phyloP scores from a whole-genome alignment of 2,329 filamentous ascomycete species.

The Zymoseptoria passerinii region DNA sequence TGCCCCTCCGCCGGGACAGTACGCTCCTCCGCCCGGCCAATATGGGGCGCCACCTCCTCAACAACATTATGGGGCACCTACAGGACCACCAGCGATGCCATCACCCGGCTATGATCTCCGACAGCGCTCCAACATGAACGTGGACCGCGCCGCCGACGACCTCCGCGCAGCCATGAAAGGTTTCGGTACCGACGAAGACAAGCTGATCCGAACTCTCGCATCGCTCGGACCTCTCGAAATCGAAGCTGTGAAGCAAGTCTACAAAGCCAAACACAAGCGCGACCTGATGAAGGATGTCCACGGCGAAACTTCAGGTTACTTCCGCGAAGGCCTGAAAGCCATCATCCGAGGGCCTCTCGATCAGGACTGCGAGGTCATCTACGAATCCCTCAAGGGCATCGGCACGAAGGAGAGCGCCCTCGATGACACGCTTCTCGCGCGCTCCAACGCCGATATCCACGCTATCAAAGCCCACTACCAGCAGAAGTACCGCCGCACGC shows the following conservation, averaged over 20 bases:
- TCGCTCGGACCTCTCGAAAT: conserved; percentile 72
- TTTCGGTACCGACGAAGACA: conserved; percentile 78
- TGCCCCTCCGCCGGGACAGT: conserved; percentile 8
- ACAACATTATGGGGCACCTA: conserved; percentile 10
- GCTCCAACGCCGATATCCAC: conserved; percentile 78
- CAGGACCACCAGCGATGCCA: conserved; percentile 51
- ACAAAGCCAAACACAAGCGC: conserved; percentile 55
- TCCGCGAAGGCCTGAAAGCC: conserved; percentile 65
- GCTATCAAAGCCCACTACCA: conserved; percentile 78
- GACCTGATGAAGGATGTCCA: conserved; percentile 67
- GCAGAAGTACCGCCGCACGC: conserved; percentile 53
- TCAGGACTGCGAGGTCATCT: conserved; percentile 63
- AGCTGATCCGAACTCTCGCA: conserved; percentile 61
- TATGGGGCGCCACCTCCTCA: conserved; percentile 11
- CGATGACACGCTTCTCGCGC: conserved; percentile 74
- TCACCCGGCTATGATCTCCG: conserved; percentile 67
- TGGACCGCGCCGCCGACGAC: conserved; percentile 57
- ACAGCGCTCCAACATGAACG: conserved; percentile 60
- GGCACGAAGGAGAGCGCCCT: conserved; percentile 82
- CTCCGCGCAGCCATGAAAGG: conserved; percentile 84
- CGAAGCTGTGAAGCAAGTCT: conserved; percentile 58
- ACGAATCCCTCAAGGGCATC: conserved; percentile 63
- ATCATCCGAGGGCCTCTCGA: conserved; percentile 70
- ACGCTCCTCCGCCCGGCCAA: conserved; percentile 9
- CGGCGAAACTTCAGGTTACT: conserved; percentile 64